Evolutionary conservation across 2,329 filamentous ascomycete genomes (phyloP), one percentile per base, ranked within the genome.

Genomic region (Aspergillus flavus): DNA sequence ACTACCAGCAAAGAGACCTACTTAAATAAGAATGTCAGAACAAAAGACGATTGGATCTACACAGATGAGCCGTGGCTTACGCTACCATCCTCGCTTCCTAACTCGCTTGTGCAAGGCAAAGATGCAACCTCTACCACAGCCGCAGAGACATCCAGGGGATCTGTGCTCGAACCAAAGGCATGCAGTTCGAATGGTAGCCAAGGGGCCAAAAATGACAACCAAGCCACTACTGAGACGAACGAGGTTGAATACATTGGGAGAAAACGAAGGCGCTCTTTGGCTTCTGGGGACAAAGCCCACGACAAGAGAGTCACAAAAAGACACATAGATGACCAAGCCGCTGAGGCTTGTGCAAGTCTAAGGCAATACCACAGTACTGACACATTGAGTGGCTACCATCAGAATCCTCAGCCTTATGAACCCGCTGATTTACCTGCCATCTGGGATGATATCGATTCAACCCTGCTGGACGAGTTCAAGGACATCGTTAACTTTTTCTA

Each of bases 401-500:
- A 36, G 28, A 43, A 21, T 28, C 50, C 2, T 19, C 46, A 28
- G 16, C 21, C 30, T 43, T 16, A 6, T 52, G 52, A 11, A 58
- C 14, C 28, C n/a, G 26, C 21, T 1, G 14, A 28, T 19, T 30
- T 28, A 26, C 19, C 11, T 55, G 32, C 50, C 39, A 41, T 60
- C 50, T 80, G 78, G 77, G 73, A 77, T 28, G 77, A 74, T 32
- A 72, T 81, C 28, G 78, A 78, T 54, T 72, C 73, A 48, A 68
- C 69, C 52, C 56, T 82, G 39, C 66, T 80, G 59, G 73, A 79
- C 59, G 76, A 81, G 64, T 81, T 79, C 62, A 76, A 76, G 46
- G 74, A 79, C 57, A 70, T 78, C 63, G 75, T 80, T 59, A 75
- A 79, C 57, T 76, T 81, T 60, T 69, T 78, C 48, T 78, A 63